Evolutionary conservation across 2,329 filamentous ascomycete genomes (phyloP), one percentile per base, ranked within the genome.

Genomic region (Penicillium italicum): DNA sequence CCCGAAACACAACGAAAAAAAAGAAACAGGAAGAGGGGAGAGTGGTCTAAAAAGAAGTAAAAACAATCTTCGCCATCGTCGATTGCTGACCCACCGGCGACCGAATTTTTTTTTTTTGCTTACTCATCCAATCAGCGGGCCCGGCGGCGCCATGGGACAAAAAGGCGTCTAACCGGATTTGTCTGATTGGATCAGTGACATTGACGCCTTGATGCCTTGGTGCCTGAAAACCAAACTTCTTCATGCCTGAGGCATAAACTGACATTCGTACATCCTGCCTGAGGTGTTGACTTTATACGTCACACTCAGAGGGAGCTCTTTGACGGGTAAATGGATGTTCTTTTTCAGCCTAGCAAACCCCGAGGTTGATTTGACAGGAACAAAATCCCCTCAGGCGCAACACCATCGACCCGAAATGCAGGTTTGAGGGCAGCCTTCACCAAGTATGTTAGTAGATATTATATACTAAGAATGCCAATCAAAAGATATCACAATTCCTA

Each of bases 21-120:
- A 50, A 43, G 48, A 55, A 55, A 45, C 47, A 44, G 47, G 38
- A 55, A 51, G 53, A 55, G 53, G 53, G 53, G 53, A 55, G 53
- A 55, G 53, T 55, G 47, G 36, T 53, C 50, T 34, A 30, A 33
- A 40, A 55, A 40, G 31, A 45, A 33, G 34, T 24, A n/a, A 51
- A 45, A 43, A 38, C 40, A 26, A 50, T 37, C 36, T 51, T 50
- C 34, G 47, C 53, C 47, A 44, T 50, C 48, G n/a, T 14, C 30
- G 34, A 55, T 55, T 55, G 42, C 34, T 53, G 50, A 53, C 43
- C 50, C 42, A 53, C 50, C 11, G 28, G 22, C 22, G 37, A 44
- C 42, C 42, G 26, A 47, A 51, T 33, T 45, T 51, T 55, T 55
- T 54, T 53, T 55, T 55, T 40, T 51, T 44, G 47, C 40, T 55